A percentile compares a stretch with the other conserved stretches of the same genome.
Conservation (phyloP, 2,329 filamentous ascomycete species). For the Aspergillus arachidicola region DNA sequence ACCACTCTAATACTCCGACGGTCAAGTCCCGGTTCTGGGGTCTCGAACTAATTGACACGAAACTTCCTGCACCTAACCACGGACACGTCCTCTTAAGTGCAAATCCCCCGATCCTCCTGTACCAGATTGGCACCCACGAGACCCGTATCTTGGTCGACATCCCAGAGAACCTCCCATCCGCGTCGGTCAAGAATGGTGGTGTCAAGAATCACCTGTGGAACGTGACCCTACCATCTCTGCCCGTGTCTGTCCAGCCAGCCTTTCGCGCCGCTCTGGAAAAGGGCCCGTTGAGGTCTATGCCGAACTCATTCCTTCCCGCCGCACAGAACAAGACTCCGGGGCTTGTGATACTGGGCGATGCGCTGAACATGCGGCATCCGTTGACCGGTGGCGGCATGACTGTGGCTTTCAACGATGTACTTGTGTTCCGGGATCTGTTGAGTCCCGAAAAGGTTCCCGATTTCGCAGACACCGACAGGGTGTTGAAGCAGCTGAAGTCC, state of each 20-base stretch:
- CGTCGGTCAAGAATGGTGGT: slow-evolving; percentile 73
- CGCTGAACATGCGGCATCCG: slow-evolving; percentile 99
- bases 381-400: slow-evolving; percentile 98
- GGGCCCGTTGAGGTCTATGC: slow-evolving; percentile 85
- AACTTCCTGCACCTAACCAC: slow-evolving; percentile 72
- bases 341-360: slow-evolving; percentile 84
- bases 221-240: slow-evolving; percentile 76
- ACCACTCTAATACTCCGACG: slow-evolving; percentile 67
- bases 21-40: slow-evolving; percentile 90
- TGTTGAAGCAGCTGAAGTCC: slow-evolving; percentile 67
- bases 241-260: slow-evolving; percentile 68
- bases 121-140: slow-evolving; percentile 95
- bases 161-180: slow-evolving; percentile 73
- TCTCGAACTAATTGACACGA: slow-evolving; percentile 85
- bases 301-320: slow-evolving; percentile 90
- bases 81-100: slow-evolving; percentile 88
- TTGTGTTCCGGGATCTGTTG: slow-evolving; percentile 74
- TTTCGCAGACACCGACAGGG: slow-evolving; percentile 66
- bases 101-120: slow-evolving; percentile 79
- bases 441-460: slow-evolving; percentile 68
- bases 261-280: slow-evolving; percentile 77
- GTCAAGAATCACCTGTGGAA: slow-evolving; percentile 83
- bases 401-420: slow-evolving; percentile 89
- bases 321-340: slow-evolving; percentile 71
- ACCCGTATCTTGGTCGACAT: slow-evolving; percentile 89